Conservation (phyloP, 116 monocot genomes). For the Phalaenopsis hybrid region DNA sequence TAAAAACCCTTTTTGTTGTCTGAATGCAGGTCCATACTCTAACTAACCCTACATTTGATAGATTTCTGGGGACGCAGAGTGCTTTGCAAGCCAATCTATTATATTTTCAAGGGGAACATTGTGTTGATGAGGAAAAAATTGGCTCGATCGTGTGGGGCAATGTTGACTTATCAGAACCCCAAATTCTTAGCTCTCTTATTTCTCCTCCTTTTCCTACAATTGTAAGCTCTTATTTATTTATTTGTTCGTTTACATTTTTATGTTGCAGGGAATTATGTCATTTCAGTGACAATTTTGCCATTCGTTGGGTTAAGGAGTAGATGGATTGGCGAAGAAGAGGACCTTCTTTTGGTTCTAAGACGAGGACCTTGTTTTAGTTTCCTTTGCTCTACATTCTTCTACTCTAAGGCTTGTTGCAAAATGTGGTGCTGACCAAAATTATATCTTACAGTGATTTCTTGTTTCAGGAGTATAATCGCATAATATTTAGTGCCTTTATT, state of each 20-base stretch:
- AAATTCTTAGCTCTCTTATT: constrained; percentile 36
- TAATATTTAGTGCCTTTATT: no score
- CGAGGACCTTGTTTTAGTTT: no score
- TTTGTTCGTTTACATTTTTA: background rate
- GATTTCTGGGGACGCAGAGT: constrained; percentile 37
- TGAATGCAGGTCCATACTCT: constrained; percentile 61
- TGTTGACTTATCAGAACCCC: constrained; percentile 39
- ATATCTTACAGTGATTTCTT: no score
- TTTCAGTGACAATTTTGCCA: background rate
- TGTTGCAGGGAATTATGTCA: background rate
- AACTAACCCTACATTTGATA: constrained; percentile 48
- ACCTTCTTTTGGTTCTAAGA: no score
- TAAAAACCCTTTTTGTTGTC: background rate
- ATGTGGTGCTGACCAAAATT: no score
- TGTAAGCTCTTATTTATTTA: constrained; percentile 31
- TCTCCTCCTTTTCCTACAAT: constrained; percentile 49
- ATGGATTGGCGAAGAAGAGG: background rate
- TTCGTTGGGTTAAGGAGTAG: background rate
- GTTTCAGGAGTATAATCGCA: no score
- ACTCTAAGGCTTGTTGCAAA: no score
- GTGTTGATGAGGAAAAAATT: constrained; percentile 36
- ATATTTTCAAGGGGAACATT: constrained; percentile 60
- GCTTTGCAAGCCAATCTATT: constrained; percentile 40
- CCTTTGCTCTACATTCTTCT: no score
- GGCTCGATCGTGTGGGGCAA: constrained; percentile 52